These are phyloP conservation scores for Xylaria curta DNA, from an alignment of 495 filamentous ascomycete species.

Conservation along the genomic window DNA sequence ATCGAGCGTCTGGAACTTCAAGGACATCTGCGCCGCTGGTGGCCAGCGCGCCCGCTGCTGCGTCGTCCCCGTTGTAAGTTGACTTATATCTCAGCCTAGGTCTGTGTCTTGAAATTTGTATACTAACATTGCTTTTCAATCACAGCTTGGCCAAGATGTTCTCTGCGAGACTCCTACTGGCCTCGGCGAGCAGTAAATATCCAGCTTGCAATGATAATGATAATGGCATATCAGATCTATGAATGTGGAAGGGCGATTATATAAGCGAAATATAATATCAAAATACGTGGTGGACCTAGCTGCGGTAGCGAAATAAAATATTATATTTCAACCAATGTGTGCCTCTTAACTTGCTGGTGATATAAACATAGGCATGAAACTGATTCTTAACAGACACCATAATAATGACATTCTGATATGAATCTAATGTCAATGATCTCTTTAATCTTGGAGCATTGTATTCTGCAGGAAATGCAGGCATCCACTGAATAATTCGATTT, in stretches of 20 bases:
- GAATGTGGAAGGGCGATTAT: not conserved
- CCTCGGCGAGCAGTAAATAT: slow-evolving; percentile 13
- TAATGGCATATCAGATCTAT: not conserved
- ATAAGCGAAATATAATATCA: not conserved
- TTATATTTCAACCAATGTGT: not conserved
- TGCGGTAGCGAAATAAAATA: not conserved
- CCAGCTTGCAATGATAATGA: not conserved
- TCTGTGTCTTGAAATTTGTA: not conserved
- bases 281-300: not conserved
- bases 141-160: slow-evolving; percentile 21
- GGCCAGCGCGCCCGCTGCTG: slow-evolving; percentile 29
- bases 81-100: not conserved
- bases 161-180: slow-evolving; percentile 25
- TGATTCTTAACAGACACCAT: not conserved
- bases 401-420: not conserved
- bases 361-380: not conserved
- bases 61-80: slow-evolving; percentile 30
- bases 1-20: slow-evolving; percentile 20
- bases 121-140: slow-evolving; percentile 9
- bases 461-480: no score
- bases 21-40: slow-evolving; percentile 17
- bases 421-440: not conserved
- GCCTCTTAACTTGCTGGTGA: not conserved
- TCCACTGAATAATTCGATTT: no score
- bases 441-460: not conserved